Base-by-base conservation (phyloP, 2,329 filamentous ascomycete genomes). In the Exophiala aquamarina region DNA sequence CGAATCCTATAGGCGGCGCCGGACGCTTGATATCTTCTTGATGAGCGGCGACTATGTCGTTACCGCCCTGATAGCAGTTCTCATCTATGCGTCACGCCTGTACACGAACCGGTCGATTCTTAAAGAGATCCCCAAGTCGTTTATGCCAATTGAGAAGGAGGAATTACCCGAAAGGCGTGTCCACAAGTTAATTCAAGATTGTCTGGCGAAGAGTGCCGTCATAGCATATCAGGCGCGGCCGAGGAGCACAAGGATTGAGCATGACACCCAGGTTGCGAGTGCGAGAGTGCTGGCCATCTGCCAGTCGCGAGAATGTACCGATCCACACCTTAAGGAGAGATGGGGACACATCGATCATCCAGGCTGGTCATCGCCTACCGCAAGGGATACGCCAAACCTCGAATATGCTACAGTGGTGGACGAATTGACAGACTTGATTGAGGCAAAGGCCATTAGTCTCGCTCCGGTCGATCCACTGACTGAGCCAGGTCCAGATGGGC, bases 381-480 rank as follows among this genome's bases (percentile, higher is more conserved):
- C 82, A 1, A 72, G 79, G 7, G 87, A 93, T 61, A 70, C 93
- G 14, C 83, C 89, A 3, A 82, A 89, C 61, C 70, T 97, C n/a
- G 83, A 94, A 55, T 97, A 95, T 66, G 78, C 77, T 58, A 82
- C 83, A 2, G 89, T 98, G 18, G 75, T 96, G 14, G 77, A 79
- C 29, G 92, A 97, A 67, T 75, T 98, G 18, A 89, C 91, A 1
- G 86, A 94, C 62, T 76, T 97, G 20, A 87, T 97, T 54, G 92
- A 97, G 71, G 92, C 89, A 8, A 92, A 92, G 66, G 92, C 90
- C 1, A 82, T 96, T n/a, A 90, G 88, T 0, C 78, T 95, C 29
- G 89, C 87, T 0, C 89, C 84, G 21, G 72, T 75, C 1, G 75
- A 78, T 55, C 73, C 76, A 3, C 55, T 59, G n/a, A 34, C 74